Evolutionary conservation across 2,329 filamentous ascomycete species (phyloP).

Genomic region (Sclerotinia minor): DNA sequence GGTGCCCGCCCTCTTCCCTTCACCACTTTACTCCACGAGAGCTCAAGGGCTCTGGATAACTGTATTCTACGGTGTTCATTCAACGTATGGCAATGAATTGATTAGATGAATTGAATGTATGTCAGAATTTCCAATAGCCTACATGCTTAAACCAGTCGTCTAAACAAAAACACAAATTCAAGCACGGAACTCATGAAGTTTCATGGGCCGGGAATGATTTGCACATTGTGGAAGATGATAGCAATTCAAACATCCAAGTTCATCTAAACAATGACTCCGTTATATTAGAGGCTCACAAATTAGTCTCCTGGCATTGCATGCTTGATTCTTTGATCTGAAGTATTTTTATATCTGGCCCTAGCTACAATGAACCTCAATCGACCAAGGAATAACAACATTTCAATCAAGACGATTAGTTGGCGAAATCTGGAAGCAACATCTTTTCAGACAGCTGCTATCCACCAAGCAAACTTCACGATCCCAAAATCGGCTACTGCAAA

Average conservation of each 20-base stretch:
- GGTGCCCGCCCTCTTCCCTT: background rate
- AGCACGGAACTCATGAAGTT: background rate
- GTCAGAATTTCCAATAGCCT: background rate
- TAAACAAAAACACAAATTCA: background rate
- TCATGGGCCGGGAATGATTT: background rate
- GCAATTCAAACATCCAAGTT: background rate
- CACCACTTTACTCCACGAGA: background rate
- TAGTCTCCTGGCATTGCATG: background rate
- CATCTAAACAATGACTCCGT: background rate
- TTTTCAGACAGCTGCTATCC: background rate
- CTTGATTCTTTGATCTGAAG: background rate
- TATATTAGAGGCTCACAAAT: background rate
- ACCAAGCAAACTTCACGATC: background rate
- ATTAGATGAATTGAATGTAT: background rate
- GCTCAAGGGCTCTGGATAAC: constrained; percentile 2
- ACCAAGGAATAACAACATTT: background rate
- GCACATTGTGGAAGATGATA: background rate
- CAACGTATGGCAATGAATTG: background rate
- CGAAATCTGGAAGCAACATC: background rate
- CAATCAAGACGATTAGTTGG: background rate
- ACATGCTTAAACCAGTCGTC: background rate
- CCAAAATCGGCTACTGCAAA: background rate
- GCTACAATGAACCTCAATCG: background rate
- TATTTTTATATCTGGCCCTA: background rate
- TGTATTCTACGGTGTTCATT: background rate